A percentile compares a stretch with the other conserved stretches of the same genome.
phyloP scores from a whole-genome alignment of 352 stramenopile species.

The Phytophthora cactorum region DNA sequence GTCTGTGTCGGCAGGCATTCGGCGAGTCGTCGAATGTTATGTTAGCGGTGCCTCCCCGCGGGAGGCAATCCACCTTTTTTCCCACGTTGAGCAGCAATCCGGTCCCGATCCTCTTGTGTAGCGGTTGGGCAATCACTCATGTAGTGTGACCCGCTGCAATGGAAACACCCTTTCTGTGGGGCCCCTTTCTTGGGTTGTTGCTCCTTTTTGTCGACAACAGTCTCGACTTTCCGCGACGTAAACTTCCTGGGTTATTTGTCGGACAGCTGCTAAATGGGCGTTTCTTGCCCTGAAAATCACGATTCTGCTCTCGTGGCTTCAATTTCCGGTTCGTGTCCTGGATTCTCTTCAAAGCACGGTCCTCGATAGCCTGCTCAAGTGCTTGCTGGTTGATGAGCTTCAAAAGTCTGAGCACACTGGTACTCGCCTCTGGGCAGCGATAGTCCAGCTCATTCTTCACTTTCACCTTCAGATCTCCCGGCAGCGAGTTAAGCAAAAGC shows the following conservation, averaged over 20 bases:
- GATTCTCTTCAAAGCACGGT: not conserved
- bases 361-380: not conserved
- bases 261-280: not conserved
- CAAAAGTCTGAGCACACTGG: not conserved
- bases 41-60: not conserved
- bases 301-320: too few relatives aligned
- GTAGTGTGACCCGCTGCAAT: not conserved
- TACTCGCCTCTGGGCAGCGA: not conserved
- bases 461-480: not conserved
- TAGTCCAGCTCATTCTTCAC: slow-evolving; percentile 16
- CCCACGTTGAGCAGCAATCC: not conserved
- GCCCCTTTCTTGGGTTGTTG: not conserved
- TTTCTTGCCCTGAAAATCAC: not conserved
- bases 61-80: not conserved
- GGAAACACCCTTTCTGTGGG: not conserved
- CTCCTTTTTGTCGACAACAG: not conserved
- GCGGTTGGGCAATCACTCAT: not conserved
- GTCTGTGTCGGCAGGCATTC: not conserved
- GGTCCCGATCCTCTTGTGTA: not conserved
- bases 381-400: not conserved
- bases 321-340: not conserved
- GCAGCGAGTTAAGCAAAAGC: slow-evolving; percentile 3
- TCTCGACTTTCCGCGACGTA: not conserved
- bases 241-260: not conserved
- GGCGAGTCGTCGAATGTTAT: not conserved